Percentiles rank a stretch among this genome's conserved stretches.
Conservation (phyloP, 805 yeast species). For the Yarrowia sp. region DNA sequence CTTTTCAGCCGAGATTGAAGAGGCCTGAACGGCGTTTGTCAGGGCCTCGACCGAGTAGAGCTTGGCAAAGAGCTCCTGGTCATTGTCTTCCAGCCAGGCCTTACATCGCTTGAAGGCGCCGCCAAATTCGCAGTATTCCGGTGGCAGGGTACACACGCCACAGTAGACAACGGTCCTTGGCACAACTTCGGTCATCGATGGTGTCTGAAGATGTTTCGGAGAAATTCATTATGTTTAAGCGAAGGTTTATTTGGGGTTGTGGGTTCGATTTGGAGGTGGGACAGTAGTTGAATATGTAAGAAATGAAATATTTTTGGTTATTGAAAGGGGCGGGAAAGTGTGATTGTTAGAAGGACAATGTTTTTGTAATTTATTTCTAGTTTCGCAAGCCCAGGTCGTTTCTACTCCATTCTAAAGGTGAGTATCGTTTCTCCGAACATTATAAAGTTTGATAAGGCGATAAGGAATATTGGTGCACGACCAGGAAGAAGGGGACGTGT, state of each 20-base stretch:
- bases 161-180: constrained; percentile 65
- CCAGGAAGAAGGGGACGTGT: background rate
- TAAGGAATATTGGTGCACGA: background rate
- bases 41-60: constrained; percentile 65
- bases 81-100: constrained; percentile 72
- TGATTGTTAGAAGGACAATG: too few species aligned
- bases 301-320: too few species aligned
- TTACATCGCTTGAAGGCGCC: constrained; percentile 81
- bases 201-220: constrained; percentile 1
- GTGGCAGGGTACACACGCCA: constrained; percentile 82
- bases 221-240: background rate
- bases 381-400: too few species aligned
- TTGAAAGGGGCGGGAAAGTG: too few species aligned
- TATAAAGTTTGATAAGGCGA: constrained; percentile 15
- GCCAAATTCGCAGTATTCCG: constrained; percentile 92
- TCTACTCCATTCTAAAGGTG: too few species aligned
- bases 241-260: background rate
- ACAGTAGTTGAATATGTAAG: too few species aligned
- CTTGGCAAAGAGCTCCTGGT: constrained; percentile 62
- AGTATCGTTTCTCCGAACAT: too few species aligned
- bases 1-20: constrained; percentile 69
- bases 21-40: constrained; percentile 52
- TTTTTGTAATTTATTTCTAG: too few species aligned
- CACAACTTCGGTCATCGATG: constrained; percentile 30
- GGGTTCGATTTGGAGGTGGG: constrained; percentile 15